Conservation (phyloP, 148 eudicot species). For the Diospyros lotus region DNA sequence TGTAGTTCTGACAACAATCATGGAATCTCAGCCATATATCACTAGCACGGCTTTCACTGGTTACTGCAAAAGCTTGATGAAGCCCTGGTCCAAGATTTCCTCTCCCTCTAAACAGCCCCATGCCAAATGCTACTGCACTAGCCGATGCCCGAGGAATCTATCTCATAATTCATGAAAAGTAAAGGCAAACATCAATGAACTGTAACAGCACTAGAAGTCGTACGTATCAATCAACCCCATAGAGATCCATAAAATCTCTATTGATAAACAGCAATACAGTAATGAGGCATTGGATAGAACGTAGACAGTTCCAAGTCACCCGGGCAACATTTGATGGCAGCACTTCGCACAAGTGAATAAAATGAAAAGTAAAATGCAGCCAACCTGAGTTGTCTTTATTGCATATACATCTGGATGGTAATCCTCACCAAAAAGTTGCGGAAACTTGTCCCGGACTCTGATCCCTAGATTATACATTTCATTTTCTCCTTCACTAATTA, state of each 20-base stretch:
- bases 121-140: slow-evolving; percentile 97
- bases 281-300: neutral
- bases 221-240: neutral
- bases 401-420: slow-evolving; percentile 79
- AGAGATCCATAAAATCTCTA: neutral
- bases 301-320: neutral
- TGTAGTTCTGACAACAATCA: slow-evolving; percentile 93
- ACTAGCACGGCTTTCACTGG: slow-evolving; percentile 95
- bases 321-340: neutral
- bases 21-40: slow-evolving; percentile 82
- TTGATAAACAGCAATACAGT: neutral
- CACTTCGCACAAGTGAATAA: neutral
- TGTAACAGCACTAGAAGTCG: neutral
- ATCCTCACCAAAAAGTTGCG: slow-evolving; percentile 56
- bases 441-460: slow-evolving; percentile 63
- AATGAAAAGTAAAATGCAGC: slow-evolving; percentile 2
- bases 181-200: slow-evolving; percentile 1
- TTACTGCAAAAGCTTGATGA: slow-evolving; percentile 91
- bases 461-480: slow-evolving; percentile 82
- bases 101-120: slow-evolving; percentile 82
- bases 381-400: slow-evolving; percentile 94
- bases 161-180: neutral
- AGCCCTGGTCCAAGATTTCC: slow-evolving; percentile 83
- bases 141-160: slow-evolving; percentile 97
- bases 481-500: slow-evolving; percentile 71